Evolutionary conservation across 78 protist species (phyloP).

Genomic region (Dictyostelium brefeldianum): DNA sequence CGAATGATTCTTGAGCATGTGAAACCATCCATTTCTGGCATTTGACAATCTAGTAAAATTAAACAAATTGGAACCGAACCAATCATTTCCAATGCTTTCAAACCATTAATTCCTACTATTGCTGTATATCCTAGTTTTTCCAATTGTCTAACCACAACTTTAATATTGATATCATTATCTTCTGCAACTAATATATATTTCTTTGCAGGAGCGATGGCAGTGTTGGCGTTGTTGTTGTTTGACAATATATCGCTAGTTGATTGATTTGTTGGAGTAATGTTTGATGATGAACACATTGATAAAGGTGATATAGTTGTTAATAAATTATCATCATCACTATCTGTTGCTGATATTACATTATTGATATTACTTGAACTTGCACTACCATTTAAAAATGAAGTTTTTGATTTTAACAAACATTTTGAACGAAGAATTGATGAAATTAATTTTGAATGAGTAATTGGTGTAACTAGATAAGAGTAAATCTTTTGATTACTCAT

Average conservation of each 20-base stretch:
- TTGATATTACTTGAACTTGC: background rate
- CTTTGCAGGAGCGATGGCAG: too few species aligned
- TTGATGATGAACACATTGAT: conserved; percentile 12
- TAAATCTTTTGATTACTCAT: background rate
- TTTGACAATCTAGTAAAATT: conserved; percentile 90
- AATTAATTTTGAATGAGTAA: conserved; percentile 35
- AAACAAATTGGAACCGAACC: conserved; percentile 34
- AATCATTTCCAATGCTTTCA: conserved; percentile 54
- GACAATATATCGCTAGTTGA: background rate
- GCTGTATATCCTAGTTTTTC: conserved; percentile 63
- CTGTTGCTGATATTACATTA: background rate
- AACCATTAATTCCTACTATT: conserved; percentile 52
- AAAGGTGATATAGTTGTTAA: background rate
- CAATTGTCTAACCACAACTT: conserved; percentile 58
- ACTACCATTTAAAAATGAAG: background rate
- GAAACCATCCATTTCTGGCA: conserved; percentile 92
- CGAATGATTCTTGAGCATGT: conserved; percentile 80
- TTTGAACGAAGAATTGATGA: background rate
- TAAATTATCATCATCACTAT: background rate
- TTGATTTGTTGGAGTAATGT: conserved; percentile 17
- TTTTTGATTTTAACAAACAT: background rate
- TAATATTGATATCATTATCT: conserved; percentile 67
- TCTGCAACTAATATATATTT: conserved; percentile 72
- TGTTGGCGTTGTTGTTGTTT: too few species aligned
- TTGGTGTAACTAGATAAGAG: conserved; percentile 40